Percentiles rank a stretch among this genome's conserved stretches.
Evolutionary conservation across 768 basidiomycete genomes (phyloP).

Genomic region (Paxillus rubicundulus): DNA sequence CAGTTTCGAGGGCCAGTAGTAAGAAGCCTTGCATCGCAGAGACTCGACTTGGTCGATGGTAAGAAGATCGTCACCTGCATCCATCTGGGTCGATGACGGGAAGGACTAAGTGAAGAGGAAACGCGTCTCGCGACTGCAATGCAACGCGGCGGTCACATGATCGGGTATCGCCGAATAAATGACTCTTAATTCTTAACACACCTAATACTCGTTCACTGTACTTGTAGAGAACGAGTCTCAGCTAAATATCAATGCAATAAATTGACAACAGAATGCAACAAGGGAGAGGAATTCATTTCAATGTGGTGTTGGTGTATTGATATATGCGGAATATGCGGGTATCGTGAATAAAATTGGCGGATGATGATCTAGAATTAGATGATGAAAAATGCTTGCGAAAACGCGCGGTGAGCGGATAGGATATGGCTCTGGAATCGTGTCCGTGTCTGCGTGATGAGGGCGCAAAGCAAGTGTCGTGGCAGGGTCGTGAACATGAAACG

Average conservation of each 20-base stretch:
- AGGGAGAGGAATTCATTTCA: not conserved
- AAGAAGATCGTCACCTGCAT: constrained; percentile 2
- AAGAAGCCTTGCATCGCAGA: constrained; percentile 20
- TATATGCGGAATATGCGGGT: constrained; percentile 29
- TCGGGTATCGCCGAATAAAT: not conserved
- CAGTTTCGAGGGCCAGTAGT: constrained; percentile 23
- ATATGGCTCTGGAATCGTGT: constrained; percentile 6
- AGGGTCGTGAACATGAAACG: constrained; percentile 1
- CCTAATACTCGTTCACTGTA: no score
- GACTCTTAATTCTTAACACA: not conserved
- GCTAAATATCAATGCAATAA: no score
- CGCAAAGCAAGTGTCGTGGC: constrained; percentile 7
- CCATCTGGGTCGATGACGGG: constrained; percentile 5
- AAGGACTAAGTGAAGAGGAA: not conserved
- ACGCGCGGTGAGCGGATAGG: constrained; percentile 1
- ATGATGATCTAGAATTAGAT: constrained; percentile 29
- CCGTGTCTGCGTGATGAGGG: constrained; percentile 7
- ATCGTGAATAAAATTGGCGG: constrained; percentile 16
- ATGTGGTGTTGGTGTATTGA: constrained; percentile 22
- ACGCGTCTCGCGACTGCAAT: constrained; percentile 5
- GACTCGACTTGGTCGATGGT: constrained; percentile 29
- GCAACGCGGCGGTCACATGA: constrained; percentile 13
- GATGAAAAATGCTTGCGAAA: constrained; percentile 19
- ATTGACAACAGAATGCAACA: not conserved
- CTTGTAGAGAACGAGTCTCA: not conserved